Evolutionary conservation across 345 rosid genomes (phyloP).

Genomic region (Capsella bursapastoris): DNA sequence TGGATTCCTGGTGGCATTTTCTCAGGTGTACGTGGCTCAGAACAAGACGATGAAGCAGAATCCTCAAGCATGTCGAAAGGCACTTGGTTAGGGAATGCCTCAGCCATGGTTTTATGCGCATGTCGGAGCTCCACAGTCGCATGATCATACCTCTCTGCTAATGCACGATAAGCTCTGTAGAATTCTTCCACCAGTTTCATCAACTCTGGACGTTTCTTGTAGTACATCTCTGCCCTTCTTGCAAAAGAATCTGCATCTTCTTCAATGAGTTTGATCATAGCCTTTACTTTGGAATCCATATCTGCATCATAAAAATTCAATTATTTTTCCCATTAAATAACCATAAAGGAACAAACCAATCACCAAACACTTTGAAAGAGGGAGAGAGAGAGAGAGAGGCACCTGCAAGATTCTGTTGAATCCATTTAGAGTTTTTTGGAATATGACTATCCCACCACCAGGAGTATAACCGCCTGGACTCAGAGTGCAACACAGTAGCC

Average conservation of each 20-base stretch:
- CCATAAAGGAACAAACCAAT: slow-evolving; percentile 9
- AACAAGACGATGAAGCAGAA: slow-evolving; percentile 54
- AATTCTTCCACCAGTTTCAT: slow-evolving; percentile 98
- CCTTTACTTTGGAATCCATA: slow-evolving; percentile 91
- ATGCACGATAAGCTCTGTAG: slow-evolving; percentile 95
- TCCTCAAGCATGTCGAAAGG: slow-evolving; percentile 68
- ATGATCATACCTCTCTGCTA: slow-evolving; percentile 95
- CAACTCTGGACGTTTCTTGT: slow-evolving; percentile 97
- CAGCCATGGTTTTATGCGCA: slow-evolving; percentile 88
- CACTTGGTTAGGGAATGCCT: slow-evolving; percentile 91
- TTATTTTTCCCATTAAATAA: background rate
- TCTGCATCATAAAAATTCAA: slow-evolving; percentile 49
- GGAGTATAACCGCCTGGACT: slow-evolving; percentile 76
- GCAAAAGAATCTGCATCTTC: slow-evolving; percentile 99
- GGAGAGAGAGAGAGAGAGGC: slow-evolving; percentile 16
- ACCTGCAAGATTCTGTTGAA: slow-evolving; percentile 98
- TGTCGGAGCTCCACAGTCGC: slow-evolving; percentile 91
- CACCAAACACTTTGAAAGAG: background rate
- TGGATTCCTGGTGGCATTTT: slow-evolving; percentile 54
- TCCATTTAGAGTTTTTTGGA: slow-evolving; percentile 99
- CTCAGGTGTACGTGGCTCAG: slow-evolving; percentile 83
- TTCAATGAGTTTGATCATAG: slow-evolving; percentile 96
- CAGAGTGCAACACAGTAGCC: slow-evolving; percentile 64
- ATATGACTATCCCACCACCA: slow-evolving; percentile 99
- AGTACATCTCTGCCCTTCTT: slow-evolving; percentile 99